A percentile compares a stretch with the other conserved stretches of the same genome.
These are phyloP conservation scores for Leishmania amazonensis DNA, from an alignment of 208 protist genomes.

Conservation along the genomic window DNA sequence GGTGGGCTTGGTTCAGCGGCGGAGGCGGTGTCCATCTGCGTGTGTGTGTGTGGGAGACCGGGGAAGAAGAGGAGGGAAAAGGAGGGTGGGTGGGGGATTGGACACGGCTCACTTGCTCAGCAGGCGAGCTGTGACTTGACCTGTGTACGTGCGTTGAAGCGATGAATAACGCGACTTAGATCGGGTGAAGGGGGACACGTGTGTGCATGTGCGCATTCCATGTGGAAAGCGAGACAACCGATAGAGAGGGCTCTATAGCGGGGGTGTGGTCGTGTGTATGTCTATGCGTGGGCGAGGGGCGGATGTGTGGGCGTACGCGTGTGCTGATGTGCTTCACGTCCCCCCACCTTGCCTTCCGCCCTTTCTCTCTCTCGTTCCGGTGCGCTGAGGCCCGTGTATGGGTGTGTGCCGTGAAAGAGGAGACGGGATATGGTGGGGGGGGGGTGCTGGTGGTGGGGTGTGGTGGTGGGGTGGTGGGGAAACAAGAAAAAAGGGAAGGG, in stretches of 20 bases:
- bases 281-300: background rate
- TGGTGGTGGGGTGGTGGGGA: background rate
- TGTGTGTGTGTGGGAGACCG: background rate
- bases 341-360: background rate
- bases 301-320: background rate
- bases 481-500: background rate
- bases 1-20: background rate
- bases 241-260: background rate
- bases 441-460: background rate
- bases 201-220: background rate
- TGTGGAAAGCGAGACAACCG: background rate
- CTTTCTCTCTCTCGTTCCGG: background rate
- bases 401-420: background rate
- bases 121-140: background rate
- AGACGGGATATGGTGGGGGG: background rate
- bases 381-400: background rate
- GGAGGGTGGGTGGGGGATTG: background rate
- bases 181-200: background rate
- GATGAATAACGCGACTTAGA: background rate
- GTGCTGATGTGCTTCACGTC: background rate
- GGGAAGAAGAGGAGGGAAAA: no score
- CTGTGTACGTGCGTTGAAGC: background rate
- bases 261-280: background rate
- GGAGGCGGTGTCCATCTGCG: background rate
- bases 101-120: background rate